Evolutionary conservation across 257 asterid species (phyloP).

Genomic region (Scutellaria minor): DNA sequence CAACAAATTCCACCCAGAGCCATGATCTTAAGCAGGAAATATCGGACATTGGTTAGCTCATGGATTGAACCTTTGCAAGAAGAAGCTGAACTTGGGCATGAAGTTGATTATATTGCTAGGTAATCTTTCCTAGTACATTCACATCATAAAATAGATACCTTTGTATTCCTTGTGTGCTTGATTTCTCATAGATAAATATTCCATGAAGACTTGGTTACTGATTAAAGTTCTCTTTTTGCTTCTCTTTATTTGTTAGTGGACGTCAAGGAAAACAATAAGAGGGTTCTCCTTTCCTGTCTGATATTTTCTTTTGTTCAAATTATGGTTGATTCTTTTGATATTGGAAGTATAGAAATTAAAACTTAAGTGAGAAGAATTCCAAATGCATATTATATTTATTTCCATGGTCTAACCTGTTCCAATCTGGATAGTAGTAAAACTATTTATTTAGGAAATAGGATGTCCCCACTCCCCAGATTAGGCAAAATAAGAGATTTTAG

Average conservation of each 20-base stretch:
- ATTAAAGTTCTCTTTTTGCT: not conserved
- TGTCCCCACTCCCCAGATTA: not conserved
- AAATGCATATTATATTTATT: not conserved
- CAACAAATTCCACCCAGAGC: conserved; percentile 91
- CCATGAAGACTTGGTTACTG: conserved; percentile 5
- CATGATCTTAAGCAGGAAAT: conserved; percentile 89
- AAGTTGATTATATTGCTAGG: conserved; percentile 95
- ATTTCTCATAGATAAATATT: conserved; percentile 21
- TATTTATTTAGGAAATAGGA: not conserved
- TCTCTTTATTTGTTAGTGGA: conserved; percentile 20
- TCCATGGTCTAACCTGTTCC: not conserved
- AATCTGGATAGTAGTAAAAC: not conserved
- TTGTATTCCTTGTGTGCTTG: conserved; percentile 20
- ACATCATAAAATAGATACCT: conserved; percentile 32
- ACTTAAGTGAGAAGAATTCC: not conserved
- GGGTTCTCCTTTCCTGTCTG: not conserved
- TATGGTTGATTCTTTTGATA: not conserved
- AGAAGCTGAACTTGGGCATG: conserved; percentile 98
- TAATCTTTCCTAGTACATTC: conserved; percentile 42
- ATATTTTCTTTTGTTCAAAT: not conserved
- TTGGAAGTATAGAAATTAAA: not conserved
- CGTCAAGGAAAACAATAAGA: not conserved
- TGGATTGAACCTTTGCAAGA: conserved; percentile 99
- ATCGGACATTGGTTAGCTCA: conserved; percentile 95
- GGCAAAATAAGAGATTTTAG: conserved; percentile 12